A percentile compares a stretch with the other conserved stretches of the same genome.
These are phyloP conservation scores for Tilletiopsis washingtonensis DNA, from an alignment of 1,284 basidiomycete genomes.

Conservation along the genomic window DNA sequence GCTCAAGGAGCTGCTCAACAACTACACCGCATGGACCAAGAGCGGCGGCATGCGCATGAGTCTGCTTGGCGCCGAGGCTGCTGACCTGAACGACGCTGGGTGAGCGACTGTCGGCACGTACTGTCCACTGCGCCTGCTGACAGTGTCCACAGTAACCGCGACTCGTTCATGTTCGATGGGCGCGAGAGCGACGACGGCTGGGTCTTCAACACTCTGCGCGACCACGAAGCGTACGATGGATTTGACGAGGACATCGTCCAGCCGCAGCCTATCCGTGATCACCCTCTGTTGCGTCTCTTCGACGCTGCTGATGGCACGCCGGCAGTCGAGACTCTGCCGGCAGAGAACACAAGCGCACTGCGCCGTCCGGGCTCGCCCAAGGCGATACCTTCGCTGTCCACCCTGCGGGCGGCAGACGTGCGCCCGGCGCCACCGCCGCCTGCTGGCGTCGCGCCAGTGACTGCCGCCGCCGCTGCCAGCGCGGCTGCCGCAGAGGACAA, in stretches of 20 bases:
- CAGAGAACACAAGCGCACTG: neutral
- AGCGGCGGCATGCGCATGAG: constrained; percentile 71
- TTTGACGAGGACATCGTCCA: no score
- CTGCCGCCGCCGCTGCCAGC: neutral
- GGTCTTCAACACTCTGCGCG: constrained; percentile 25
- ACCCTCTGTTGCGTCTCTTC: constrained; percentile 32
- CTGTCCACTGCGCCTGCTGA: neutral
- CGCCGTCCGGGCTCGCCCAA: neutral
- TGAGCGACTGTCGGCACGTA: neutral
- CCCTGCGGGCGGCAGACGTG: constrained; percentile 2
- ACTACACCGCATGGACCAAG: constrained; percentile 68
- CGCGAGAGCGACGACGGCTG: constrained; percentile 28
- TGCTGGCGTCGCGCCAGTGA: neutral
- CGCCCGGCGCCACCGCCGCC: constrained; percentile 9
- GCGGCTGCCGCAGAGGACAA: constrained; percentile 12
- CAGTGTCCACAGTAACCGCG: constrained; percentile 9
- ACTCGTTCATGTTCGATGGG: constrained; percentile 32
- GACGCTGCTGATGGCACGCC: constrained; percentile 11
- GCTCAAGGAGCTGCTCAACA: constrained; percentile 74
- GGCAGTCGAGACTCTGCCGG: neutral
- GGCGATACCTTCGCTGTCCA: neutral
- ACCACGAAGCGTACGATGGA: no score
- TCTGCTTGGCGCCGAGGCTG: constrained; percentile 50
- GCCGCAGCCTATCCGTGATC: constrained; percentile 19
- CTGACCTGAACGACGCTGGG: constrained; percentile 20